Evolutionary conservation across 2,329 filamentous ascomycete genomes (phyloP), one percentile per base, ranked within the genome.

Genomic region (Keithomyces neogunnii): DNA sequence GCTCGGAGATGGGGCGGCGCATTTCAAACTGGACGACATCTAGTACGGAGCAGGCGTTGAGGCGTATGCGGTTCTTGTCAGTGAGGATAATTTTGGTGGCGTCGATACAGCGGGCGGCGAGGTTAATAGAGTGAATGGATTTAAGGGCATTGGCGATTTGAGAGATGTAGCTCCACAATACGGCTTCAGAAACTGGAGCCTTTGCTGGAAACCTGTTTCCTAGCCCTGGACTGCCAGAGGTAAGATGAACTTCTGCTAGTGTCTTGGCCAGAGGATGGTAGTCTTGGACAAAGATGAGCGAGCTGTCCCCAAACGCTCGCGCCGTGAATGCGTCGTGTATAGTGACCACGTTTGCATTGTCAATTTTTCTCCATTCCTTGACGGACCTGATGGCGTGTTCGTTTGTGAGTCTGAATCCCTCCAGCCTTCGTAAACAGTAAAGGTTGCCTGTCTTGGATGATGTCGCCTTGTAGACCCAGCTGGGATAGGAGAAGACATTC

Each of bases 281-380:
- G 66, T 95, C 89, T 55, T 89, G 93, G 29, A 95, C 90, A 62
- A 99, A 87, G 47, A 99, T 86, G 50, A 99, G 78, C 3, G 93
- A 97, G 68, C 89, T 95, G 66, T 97, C 93, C 51, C 89, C 89
- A 67, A 99, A 99, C 30, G 86, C 88, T 55, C 90, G 78, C 10
- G 89, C 95, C 0, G 93, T 99, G 62, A 99, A 99, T 1, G 89
- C 89, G 68, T 96, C 90, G 61, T 95, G 85, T 7, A 95, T 81
- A 0, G 85, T 86, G 32, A 97, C 92, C 26, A 97, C 81, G 57
- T 83, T 89, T 51, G 84, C 86, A 61, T 86, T 92, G 62, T 81
- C 80, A 47, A 99, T 81, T 53, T 87, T 82, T 63, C 91, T 92
- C 93, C 93, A 99, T 9, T 88, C 84, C 60, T 91, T 89, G 51